These are phyloP conservation scores for Arthromyces matolae DNA, from an alignment of 768 basidiomycete species.

Conservation along the genomic window DNA sequence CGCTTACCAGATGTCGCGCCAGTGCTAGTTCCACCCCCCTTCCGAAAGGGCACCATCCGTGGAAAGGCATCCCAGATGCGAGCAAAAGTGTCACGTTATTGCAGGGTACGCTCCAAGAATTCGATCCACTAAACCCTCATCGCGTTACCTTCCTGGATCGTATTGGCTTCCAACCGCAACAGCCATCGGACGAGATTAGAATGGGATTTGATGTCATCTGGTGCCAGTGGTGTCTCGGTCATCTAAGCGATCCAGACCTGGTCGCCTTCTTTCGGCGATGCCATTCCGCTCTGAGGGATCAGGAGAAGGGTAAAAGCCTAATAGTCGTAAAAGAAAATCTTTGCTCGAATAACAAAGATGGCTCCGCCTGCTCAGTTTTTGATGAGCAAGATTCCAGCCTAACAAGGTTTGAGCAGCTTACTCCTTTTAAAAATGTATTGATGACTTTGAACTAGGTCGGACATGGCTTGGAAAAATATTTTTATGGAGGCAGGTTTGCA, in stretches of 20 bases:
- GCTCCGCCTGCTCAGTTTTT: slow-evolving; percentile 51
- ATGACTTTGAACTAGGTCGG: slow-evolving; percentile 55
- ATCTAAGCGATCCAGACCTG: slow-evolving; percentile 75
- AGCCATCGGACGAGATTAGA: slow-evolving; percentile 43
- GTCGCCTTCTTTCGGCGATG: slow-evolving; percentile 70
- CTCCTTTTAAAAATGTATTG: slow-evolving; percentile 2
- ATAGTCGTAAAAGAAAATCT: slow-evolving; percentile 93
- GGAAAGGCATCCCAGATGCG: slow-evolving; percentile 65
- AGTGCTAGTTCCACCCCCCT: slow-evolving; percentile 24
- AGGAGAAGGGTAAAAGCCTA: slow-evolving; percentile 42
- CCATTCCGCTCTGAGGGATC: slow-evolving; percentile 52
- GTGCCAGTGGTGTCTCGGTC: slow-evolving; percentile 97
- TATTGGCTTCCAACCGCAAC: slow-evolving; percentile 54
- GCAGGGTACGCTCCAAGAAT: slow-evolving; percentile 73
- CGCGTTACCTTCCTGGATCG: slow-evolving; percentile 54
- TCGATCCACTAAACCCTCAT: slow-evolving; percentile 62
- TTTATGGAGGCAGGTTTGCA: slow-evolving; percentile 73
- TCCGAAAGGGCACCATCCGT: slow-evolving; percentile 31
- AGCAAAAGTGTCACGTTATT: slow-evolving; percentile 77
- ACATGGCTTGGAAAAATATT: slow-evolving; percentile 71
- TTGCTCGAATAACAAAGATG: slow-evolving; percentile 56
- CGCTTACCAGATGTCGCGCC: slow-evolving; percentile 39
- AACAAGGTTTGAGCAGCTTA: slow-evolving; percentile 56
- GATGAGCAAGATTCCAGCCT: slow-evolving; percentile 88
- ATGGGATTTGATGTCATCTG: slow-evolving; percentile 85